Conservation (phyloP, 495 filamentous ascomycete genomes). For the Xylaria grammica region DNA sequence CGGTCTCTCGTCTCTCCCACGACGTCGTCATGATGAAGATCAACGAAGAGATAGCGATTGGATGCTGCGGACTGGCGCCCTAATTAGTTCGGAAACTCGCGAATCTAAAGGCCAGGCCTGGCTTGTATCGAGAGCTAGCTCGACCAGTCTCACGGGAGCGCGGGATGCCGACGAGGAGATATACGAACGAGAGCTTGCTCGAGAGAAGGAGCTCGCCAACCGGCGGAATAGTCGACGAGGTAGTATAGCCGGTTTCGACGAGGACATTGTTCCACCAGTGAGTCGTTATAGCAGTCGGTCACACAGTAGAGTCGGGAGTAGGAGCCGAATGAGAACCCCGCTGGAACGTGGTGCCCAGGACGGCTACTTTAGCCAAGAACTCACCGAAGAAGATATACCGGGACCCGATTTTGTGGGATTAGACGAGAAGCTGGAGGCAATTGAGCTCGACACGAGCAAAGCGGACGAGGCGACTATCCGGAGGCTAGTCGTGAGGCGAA, state of each 20-base stretch:
- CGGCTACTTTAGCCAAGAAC: conserved; percentile 53
- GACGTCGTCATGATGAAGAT: conserved; percentile 27
- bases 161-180: conserved; percentile 54
- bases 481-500: conserved; percentile 60
- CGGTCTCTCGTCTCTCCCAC: conserved; percentile 27
- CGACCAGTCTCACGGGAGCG: conserved; percentile 67
- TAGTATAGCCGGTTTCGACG: conserved; percentile 40
- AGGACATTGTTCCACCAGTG: conserved; percentile 44
- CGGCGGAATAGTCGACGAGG: conserved; percentile 42
- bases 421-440: conserved; percentile 53
- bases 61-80: conserved; percentile 74
- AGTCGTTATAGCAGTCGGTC: conserved; percentile 51
- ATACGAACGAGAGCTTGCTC: conserved; percentile 48
- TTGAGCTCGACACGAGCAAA: conserved; percentile 44
- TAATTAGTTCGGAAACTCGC: conserved; percentile 70
- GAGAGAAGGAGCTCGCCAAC: conserved; percentile 42
- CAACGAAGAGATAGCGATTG: conserved; percentile 66
- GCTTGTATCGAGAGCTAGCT: conserved; percentile 73
- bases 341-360: conserved; percentile 43
- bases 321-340: conserved; percentile 42
- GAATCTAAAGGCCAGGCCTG: conserved; percentile 82
- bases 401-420: conserved; percentile 68
- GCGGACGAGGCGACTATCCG: conserved; percentile 62
- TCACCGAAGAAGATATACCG: conserved; percentile 42
- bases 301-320: conserved; percentile 51